phyloP scores from a whole-genome alignment of 345 rosid species.

The Leavenworthia alabamica region DNA sequence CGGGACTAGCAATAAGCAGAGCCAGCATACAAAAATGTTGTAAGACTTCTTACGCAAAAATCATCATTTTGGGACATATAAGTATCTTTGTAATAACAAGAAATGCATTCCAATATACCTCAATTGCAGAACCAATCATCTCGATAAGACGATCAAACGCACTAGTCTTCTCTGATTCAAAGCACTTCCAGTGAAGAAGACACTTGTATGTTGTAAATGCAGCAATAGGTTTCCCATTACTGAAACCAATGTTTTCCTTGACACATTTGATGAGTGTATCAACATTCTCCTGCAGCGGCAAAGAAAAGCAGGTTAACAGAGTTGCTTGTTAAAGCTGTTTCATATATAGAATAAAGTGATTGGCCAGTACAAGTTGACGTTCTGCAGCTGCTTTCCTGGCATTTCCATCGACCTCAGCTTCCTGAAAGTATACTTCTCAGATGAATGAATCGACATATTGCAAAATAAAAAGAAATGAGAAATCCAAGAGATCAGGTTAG shows the following conservation, averaged over 20 bases:
- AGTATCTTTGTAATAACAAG: neutral
- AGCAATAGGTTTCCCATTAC: conserved; percentile 83
- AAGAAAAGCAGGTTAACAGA: conserved; percentile 12
- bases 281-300: conserved; percentile 66
- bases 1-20: neutral
- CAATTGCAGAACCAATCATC: conserved; percentile 96
- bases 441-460: neutral
- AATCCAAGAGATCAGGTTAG: conserved; percentile 9
- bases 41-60: neutral
- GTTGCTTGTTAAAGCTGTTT: conserved; percentile 3
- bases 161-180: conserved; percentile 92
- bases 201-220: conserved; percentile 94
- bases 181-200: conserved; percentile 96
- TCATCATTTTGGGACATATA: neutral
- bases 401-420: conserved; percentile 59
- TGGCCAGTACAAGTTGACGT: conserved; percentile 69
- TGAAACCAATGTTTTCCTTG: conserved; percentile 60
- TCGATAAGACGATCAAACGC: conserved; percentile 96
- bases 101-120: conserved; percentile 47
- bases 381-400: conserved; percentile 62
- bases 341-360: conserved; percentile 14
- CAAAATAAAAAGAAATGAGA: neutral
- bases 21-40: neutral
- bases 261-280: conserved; percentile 84
- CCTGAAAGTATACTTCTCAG: conserved; percentile 41